Conservation (phyloP, 768 basidiomycete species). For the Boletus patriciae region DNA sequence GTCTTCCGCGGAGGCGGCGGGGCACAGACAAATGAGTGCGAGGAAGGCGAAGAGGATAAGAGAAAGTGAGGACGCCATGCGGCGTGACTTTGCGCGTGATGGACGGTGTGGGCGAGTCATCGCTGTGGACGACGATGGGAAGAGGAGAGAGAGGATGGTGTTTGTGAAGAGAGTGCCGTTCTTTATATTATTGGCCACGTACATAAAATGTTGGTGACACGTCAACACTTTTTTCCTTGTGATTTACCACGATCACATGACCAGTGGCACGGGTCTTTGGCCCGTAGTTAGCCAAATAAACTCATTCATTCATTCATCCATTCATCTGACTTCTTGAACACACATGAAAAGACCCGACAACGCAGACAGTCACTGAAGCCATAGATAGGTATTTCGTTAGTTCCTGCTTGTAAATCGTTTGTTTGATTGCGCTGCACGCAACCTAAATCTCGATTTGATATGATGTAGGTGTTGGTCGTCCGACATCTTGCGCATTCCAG, state of each 20-base stretch:
- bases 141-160: conserved; percentile 5
- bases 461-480: no score
- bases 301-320: no score
- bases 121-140: conserved; percentile 20
- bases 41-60: conserved; percentile 60
- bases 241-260: conserved; percentile 28
- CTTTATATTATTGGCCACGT: conserved; percentile 34
- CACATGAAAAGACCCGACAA: no score
- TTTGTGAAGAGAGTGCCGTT: conserved; percentile 1
- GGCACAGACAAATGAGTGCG: conserved; percentile 71
- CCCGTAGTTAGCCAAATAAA: no score
- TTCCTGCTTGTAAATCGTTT: no score
- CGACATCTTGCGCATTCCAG: no score
- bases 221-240: conserved; percentile 25
- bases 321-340: no score
- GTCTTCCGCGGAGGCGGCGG: conserved; percentile 65
- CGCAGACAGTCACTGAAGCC: no score
- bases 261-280: no score
- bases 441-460: no score
- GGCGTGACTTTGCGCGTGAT: conserved; percentile 59
- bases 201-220: conserved; percentile 29
- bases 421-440: no score
- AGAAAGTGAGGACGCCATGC: conserved; percentile 57
- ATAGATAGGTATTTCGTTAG: no score
- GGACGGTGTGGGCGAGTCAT: conserved; percentile 37